Conservation (phyloP, 345 rosid genomes). For the Punica granatum region DNA sequence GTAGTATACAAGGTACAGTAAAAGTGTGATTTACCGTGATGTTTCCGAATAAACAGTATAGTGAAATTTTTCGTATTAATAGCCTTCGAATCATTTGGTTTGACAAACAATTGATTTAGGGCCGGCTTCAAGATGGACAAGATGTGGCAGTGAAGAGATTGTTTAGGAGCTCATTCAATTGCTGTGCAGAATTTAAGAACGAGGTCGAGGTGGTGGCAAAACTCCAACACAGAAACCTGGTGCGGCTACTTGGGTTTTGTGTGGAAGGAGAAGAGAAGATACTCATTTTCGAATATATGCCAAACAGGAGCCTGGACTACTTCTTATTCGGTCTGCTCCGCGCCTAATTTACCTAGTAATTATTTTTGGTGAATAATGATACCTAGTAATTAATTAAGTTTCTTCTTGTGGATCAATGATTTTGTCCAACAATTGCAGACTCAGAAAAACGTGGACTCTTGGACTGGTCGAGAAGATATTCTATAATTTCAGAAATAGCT, state of each 20-base stretch:
- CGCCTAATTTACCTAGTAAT: too few relatives aligned
- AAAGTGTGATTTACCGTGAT: background rate
- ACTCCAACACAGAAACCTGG: slow-evolving; percentile 36
- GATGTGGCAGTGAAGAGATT: slow-evolving; percentile 31
- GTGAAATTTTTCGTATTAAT: background rate
- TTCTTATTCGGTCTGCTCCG: too few relatives aligned
- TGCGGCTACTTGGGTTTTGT: slow-evolving; percentile 22
- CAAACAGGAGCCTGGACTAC: too few relatives aligned
- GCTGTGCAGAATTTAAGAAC: slow-evolving; percentile 29
- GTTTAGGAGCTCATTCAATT: slow-evolving; percentile 18
- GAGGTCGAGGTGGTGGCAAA: slow-evolving; percentile 24
- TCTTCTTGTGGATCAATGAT: too few relatives aligned
- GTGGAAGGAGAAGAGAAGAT: too few relatives aligned
- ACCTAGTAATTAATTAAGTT: too few relatives aligned
- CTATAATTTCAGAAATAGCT: too few relatives aligned
- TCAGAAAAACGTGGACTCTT: too few relatives aligned
- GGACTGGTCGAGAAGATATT: too few relatives aligned
- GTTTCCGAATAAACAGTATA: background rate
- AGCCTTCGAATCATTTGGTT: background rate
- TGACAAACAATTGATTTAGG: background rate
- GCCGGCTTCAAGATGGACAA: slow-evolving; percentile 10
- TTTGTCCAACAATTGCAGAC: too few relatives aligned
- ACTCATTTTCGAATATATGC: too few relatives aligned
- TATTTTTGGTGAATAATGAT: too few relatives aligned
- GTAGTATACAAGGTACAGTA: slow-evolving; percentile 40